Conservation (phyloP, 1,284 basidiomycete genomes). For the Ceratobasidium sp. region DNA sequence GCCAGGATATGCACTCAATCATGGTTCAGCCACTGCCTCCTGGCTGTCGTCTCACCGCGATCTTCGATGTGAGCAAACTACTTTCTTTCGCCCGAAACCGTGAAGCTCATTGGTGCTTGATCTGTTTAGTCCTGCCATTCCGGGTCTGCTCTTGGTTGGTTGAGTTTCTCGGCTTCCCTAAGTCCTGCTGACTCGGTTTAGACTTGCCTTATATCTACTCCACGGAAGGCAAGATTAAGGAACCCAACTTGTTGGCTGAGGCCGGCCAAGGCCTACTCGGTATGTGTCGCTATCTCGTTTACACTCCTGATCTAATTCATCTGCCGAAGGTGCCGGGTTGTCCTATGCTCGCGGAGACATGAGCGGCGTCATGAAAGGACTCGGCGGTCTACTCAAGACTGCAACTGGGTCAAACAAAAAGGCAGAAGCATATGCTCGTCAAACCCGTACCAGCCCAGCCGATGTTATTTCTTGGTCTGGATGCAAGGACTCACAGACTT, state of each 20-base stretch:
- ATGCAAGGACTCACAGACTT: conserved; percentile 92
- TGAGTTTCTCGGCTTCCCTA: background rate
- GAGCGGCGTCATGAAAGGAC: conserved; percentile 65
- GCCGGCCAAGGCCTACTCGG: conserved; percentile 76
- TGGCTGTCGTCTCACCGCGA: conserved; percentile 78
- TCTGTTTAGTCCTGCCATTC: conserved; percentile 68
- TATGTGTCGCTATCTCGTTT: background rate
- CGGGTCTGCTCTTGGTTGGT: conserved; percentile 66
- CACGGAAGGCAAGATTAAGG: conserved; percentile 92
- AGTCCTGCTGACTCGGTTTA: conserved; percentile 45
- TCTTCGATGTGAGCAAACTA: conserved; percentile 45
- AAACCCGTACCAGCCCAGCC: conserved; percentile 80
- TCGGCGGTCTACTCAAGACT: conserved; percentile 53
- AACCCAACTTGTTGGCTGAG: conserved; percentile 81
- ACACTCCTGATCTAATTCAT: background rate
- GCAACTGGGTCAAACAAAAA: conserved; percentile 57
- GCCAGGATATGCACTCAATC: conserved; percentile 65
- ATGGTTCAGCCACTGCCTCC: conserved; percentile 75
- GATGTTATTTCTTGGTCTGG: conserved; percentile 86
- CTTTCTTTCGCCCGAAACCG: background rate
- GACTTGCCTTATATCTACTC: conserved; percentile 78
- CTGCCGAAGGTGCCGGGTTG: conserved; percentile 58
- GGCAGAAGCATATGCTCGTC: conserved; percentile 64
- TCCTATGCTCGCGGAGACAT: conserved; percentile 81
- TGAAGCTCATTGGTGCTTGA: background rate